A percentile compares a stretch with the other conserved stretches of the same genome.
Conservation (phyloP, 306 rosid genomes). For the Urtica urens region DNA sequence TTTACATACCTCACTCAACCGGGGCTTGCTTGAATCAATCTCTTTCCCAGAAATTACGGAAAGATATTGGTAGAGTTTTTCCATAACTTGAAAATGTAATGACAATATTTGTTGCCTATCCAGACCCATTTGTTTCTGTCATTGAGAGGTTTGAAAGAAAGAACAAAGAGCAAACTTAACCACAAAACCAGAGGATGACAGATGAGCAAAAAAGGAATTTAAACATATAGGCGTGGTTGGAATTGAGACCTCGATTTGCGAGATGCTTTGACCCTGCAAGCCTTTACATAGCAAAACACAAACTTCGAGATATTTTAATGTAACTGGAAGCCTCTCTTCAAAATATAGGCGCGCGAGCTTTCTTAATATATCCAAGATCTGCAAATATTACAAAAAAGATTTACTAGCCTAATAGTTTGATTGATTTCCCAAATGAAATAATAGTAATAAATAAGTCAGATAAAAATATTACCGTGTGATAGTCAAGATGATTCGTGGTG, state of each 20-base stretch:
- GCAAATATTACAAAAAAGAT: conserved; percentile 8
- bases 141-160: conserved; percentile 12
- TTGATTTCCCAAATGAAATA: neutral
- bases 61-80: conserved; percentile 54
- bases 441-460: neutral
- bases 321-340: conserved; percentile 63
- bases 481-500: conserved; percentile 66
- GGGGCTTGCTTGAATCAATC: conserved; percentile 65
- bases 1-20: conserved; percentile 52
- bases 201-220: neutral
- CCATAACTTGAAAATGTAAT: conserved; percentile 65
- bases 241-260: conserved; percentile 57
- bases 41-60: conserved; percentile 49
- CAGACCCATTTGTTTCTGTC: conserved; percentile 59
- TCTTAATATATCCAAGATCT: conserved; percentile 78
- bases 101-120: conserved; percentile 76
- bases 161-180: too few relatives aligned
- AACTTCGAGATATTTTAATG: conserved; percentile 56
- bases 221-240: neutral
- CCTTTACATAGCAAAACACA: conserved; percentile 84
- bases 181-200: neutral
- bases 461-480: conserved; percentile 59
- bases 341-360: conserved; percentile 53
- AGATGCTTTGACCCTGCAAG: conserved; percentile 52
- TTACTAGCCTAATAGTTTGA: neutral